Base-by-base conservation (phyloP, 371 early-diverging fungal species). In the Lichtheimia hyalospora region DNA sequence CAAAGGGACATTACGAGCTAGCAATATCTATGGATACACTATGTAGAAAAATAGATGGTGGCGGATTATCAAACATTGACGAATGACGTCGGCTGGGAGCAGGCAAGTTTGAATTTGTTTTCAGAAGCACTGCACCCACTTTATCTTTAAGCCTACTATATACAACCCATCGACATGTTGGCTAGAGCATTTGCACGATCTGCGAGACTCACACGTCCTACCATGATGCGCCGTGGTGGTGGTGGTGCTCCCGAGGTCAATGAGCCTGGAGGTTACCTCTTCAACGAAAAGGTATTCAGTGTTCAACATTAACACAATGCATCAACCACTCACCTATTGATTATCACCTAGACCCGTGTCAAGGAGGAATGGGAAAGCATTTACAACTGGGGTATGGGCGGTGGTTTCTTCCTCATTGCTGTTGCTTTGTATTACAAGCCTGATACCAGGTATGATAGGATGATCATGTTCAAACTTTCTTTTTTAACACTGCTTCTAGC, bases 301-400 rank as follows among this genome's bases (percentile, higher is more conserved):
- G 10, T 34, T 34, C 34, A 68, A 41, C 28, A 46, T 3, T 16
- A 4, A 10, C 6, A 46, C 18, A 13, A 7, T 18, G 46, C 54
- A 28, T 21, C 21, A 14, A 25, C 6, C 8, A 34, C 54, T 21
- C 28, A 7, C n/a, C 39, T 41, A 39, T 14, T 51, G 18, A 46
- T 27, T 13, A 23, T 10, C 14, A 14, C 25, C 28, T 61, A 84
- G 81, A 77, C 76, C 65, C 82, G 86, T 57, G 82, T 85, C 54
- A 87, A 86, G 76, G 89, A 86, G 58, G 85, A 83, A 60, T 89
- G 89, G 89, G 89, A 89, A 71, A 66, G 71, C 64, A 50, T 86
- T 41, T 83, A 79, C 57, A 78, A 73, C 60, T 75, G 74, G 62
- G 89, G 89, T 58, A 83, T 85, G 81, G 71, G 79, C 13, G 86